phyloP scores from a whole-genome alignment of 2,329 filamentous ascomycete species.

The Chrysoporthe puriensis region DNA sequence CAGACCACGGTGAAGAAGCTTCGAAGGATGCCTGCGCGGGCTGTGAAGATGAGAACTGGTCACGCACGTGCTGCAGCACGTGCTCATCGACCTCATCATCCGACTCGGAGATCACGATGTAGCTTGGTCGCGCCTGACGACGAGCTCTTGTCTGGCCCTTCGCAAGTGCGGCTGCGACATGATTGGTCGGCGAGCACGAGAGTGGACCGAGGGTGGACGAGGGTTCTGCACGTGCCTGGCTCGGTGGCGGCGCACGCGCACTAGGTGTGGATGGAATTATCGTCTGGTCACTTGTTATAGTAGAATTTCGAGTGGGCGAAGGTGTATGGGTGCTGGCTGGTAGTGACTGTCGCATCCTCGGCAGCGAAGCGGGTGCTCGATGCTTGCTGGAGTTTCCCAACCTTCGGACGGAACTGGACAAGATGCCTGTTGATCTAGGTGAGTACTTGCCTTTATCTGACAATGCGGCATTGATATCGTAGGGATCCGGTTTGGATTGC shows the following conservation, averaged over 20 bases:
- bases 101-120: constrained; percentile 10
- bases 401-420: constrained; percentile 19
- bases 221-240: background rate
- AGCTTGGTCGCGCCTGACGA: constrained; percentile 6
- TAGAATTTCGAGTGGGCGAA: background rate
- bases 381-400: constrained; percentile 15
- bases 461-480: constrained; percentile 22
- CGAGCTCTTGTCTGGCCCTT: background rate
- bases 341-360: background rate
- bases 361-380: background rate
- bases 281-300: background rate
- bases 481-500: constrained; percentile 21
- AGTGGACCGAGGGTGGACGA: constrained; percentile 11
- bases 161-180: constrained; percentile 21
- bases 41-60: background rate
- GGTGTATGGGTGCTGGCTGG: background rate
- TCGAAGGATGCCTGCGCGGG: background rate
- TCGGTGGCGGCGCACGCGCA: background rate
- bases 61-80: constrained; percentile 10
- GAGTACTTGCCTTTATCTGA: constrained; percentile 10
- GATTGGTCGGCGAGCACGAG: constrained; percentile 21
- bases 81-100: constrained; percentile 14
- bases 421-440: background rate
- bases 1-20: constrained; percentile 21
- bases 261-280: constrained; percentile 11